Conservation (phyloP, 2,329 filamentous ascomycete species). For the Diaporthe sp. region DNA sequence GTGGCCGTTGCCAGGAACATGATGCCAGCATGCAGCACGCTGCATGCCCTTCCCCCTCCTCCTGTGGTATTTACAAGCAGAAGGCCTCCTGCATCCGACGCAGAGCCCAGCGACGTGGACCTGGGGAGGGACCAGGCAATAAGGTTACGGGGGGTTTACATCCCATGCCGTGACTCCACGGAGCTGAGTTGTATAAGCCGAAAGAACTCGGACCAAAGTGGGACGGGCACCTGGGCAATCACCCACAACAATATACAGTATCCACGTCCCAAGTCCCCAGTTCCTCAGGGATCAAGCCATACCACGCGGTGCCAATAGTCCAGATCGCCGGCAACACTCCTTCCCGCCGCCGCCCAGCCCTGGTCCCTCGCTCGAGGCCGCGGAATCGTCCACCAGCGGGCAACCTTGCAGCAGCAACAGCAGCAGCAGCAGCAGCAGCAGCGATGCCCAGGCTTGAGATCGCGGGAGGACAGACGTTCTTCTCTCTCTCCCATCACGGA, state of each 20-base stretch:
- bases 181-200: conserved; percentile 11
- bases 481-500: neutral
- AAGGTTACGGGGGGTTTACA: neutral
- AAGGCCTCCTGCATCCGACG: neutral
- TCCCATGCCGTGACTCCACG: neutral
- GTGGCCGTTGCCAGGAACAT: conserved; percentile 22
- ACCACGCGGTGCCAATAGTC: neutral
- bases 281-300: conserved; percentile 1
- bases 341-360: conserved; percentile 15
- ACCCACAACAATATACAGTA: neutral
- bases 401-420: conserved; percentile 3
- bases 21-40: neutral
- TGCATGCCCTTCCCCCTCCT: neutral
- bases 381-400: neutral
- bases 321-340: conserved; percentile 17
- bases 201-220: neutral
- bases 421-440: neutral
- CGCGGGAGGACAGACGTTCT: neutral
- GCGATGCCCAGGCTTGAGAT: neutral
- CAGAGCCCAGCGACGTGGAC: conserved; percentile 2
- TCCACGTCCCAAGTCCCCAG: neutral
- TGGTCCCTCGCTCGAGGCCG: neutral
- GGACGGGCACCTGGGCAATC: neutral
- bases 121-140: neutral
- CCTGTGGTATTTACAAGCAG: neutral